Evolutionary conservation across 176 grass and related monocot genomes (phyloP), one percentile per base, ranked within the genome.

Genomic region (Triticum urartu): DNA sequence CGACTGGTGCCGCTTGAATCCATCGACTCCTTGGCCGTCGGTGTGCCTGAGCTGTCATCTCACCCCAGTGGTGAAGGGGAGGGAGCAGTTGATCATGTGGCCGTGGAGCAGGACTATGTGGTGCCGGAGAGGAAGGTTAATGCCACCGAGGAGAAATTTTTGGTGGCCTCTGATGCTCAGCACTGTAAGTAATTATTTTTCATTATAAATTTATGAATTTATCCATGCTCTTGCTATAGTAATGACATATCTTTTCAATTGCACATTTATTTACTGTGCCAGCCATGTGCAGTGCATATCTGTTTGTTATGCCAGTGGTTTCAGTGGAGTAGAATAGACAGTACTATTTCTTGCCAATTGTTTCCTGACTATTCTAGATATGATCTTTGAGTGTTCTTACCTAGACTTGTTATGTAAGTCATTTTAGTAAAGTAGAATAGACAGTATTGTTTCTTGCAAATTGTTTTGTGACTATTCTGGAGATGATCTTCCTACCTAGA

Each of bases 1-100:
- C 79, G 76, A 12, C 25, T 87, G 65, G 32, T 81, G 72, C 75
- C 79, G 63, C 77, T 93, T 62, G 87, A 94, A 85, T 85, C 90
- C 20, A 84, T 91, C 26, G 92, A 94, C 66, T 90, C 54, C 2
- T 59, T 83, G 78, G 81, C 56, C 1, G 22, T 60, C 22, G 33
- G 32, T 34, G 79, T 74, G 83, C 11, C 28, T 18, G 34, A 25
- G 18, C 33, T 54, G 79, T 20, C 78, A 43, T 87, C 64, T 75
- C 26, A 82, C 33, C 58, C 86, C 10, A 3, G 5, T 73, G 43
- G 13, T 25, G 77, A 79, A 81, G 59, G 62, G 42, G 63, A 84
- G 9, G 80, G 69, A 28, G 54, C 42, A 18, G 36, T 74, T 79
- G 84, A 90, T 67, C 80, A 85, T 25, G 80, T 20, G 14, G 68